Evolutionary conservation across 305 asterid genomes (phyloP).

Genomic region (Galium porrigens): DNA sequence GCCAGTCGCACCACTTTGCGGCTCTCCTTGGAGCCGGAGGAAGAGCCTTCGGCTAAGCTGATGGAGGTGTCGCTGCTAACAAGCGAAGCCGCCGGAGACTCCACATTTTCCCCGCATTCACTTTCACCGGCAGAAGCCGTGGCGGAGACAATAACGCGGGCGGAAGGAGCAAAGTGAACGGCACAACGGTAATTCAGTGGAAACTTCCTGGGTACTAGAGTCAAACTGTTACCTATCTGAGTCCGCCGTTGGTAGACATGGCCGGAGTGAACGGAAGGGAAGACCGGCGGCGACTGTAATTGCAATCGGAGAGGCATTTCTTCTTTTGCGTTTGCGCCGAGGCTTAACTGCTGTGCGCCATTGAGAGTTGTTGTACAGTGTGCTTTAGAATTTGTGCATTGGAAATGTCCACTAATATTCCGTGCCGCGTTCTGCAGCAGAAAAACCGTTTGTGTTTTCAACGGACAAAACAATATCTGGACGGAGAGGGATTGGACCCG

Average conservation of each 20-base stretch:
- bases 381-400: not conserved
- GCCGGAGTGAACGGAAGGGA: not conserved
- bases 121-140: constrained; percentile 14
- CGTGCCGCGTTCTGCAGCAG: not conserved
- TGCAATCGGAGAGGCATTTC: constrained; percentile 15
- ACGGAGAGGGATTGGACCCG: not conserved
- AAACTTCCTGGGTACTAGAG: not conserved
- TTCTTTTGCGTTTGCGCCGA: not conserved
- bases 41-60: constrained; percentile 22
- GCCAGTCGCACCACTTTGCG: constrained; percentile 63
- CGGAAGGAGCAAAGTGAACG: not conserved
- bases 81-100: constrained; percentile 17
- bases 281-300: constrained; percentile 11
- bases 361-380: not conserved
- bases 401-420: not conserved
- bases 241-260: not conserved
- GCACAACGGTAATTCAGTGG: constrained; percentile 3
- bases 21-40: constrained; percentile 29
- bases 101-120: constrained; percentile 22
- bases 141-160: constrained; percentile 9
- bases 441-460: constrained; percentile 5
- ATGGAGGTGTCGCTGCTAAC: constrained; percentile 4
- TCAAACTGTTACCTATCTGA: not conserved
- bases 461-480: not conserved
- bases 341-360: not conserved